phyloP scores from a whole-genome alignment of 2,329 filamentous ascomycete species.

The Cytospora piceae region DNA sequence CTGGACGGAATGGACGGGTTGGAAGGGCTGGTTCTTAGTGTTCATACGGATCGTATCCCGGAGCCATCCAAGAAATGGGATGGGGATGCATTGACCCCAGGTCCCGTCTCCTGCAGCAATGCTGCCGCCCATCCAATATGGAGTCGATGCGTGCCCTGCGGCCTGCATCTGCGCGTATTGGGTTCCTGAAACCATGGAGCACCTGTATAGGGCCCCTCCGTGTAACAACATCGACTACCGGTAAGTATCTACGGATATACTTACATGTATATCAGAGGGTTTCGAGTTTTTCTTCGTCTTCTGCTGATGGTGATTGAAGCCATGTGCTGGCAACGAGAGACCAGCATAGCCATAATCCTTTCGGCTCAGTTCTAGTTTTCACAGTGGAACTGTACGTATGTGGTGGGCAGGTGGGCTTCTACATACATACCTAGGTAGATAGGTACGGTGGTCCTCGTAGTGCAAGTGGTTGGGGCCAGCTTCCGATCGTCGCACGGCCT shows the following conservation, averaged over 20 bases:
- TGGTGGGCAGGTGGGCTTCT: no score
- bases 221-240: constrained; percentile 29
- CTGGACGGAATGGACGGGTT: background rate
- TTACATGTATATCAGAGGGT: constrained; percentile 23
- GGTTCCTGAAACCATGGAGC: constrained; percentile 24
- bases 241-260: constrained; percentile 19
- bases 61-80: constrained; percentile 1
- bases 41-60: background rate
- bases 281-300: background rate
- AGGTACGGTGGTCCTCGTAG: background rate
- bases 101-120: constrained; percentile 30
- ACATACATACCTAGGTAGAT: background rate
- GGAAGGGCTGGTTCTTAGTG: background rate
- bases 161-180: constrained; percentile 26
- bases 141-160: constrained; percentile 6
- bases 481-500: background rate
- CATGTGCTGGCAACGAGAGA: background rate
- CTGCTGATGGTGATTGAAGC: background rate
- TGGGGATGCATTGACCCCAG: constrained; percentile 17
- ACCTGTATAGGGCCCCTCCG: constrained; percentile 9
- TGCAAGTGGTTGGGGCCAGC: background rate
- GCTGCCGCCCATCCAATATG: constrained; percentile 28
- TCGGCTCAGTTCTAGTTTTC: background rate
- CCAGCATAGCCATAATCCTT: background rate
- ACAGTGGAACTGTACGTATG: background rate